Evolutionary conservation across 768 basidiomycete species (phyloP).

Genomic region (Tulasnella sp.): DNA sequence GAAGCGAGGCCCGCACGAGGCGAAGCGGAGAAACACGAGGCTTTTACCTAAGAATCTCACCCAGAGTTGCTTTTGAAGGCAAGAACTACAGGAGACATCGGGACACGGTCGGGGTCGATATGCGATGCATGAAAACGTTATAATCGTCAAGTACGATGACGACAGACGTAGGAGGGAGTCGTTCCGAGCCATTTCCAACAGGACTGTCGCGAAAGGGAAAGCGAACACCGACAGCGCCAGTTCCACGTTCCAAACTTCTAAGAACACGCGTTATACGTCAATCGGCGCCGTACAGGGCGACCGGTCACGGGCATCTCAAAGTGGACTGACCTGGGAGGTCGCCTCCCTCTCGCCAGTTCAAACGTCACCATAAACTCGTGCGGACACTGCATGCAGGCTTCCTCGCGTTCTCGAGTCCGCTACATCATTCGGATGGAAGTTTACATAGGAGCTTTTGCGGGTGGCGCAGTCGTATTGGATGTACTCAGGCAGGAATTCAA

Average conservation of each 20-base stretch:
- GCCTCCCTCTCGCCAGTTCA: not conserved
- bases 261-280: not conserved
- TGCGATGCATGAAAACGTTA: not conserved
- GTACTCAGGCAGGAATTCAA: not conserved
- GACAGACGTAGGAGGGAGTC: not conserved
- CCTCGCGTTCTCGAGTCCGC: not conserved
- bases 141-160: not conserved
- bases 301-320: not conserved
- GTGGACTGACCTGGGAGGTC: not conserved
- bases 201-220: not conserved
- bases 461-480: not conserved
- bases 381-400: not conserved
- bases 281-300: not conserved
- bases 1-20: not conserved
- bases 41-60: conserved; percentile 1
- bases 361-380: not conserved
- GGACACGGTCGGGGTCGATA: not conserved
- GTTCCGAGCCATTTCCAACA: not conserved
- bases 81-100: not conserved
- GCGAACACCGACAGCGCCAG: not conserved
- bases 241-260: not conserved
- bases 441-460: not conserved
- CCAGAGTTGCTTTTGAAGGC: not conserved
- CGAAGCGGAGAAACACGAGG: not conserved
- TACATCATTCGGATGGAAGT: not conserved